phyloP scores from a whole-genome alignment of 83 land plant genomes.

The Picea abies region DNA sequence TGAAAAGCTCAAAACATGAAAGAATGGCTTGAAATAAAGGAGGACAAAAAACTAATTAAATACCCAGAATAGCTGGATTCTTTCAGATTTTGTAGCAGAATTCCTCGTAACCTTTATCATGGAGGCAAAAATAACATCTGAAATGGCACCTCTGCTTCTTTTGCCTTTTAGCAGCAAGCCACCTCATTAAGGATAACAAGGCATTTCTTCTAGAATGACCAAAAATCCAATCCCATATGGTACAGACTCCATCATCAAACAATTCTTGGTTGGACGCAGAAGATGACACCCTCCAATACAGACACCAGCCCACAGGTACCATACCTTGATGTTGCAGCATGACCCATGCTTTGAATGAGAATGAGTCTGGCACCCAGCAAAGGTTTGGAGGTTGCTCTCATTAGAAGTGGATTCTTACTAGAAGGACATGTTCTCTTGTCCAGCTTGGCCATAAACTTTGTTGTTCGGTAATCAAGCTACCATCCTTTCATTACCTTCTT shows the following conservation, averaged over 20 bases:
- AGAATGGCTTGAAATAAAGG: constrained; percentile 5
- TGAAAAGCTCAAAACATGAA: neutral
- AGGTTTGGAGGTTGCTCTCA: neutral
- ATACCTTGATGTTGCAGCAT: neutral
- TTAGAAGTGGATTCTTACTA: neutral
- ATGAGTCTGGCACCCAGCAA: neutral
- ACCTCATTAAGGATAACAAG: neutral
- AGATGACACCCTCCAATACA: neutral
- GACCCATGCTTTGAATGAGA: neutral
- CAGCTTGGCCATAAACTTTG: constrained; percentile 1
- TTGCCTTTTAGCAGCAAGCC: neutral
- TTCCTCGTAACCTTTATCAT: neutral
- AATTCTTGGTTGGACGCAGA: neutral
- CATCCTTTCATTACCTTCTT: neutral
- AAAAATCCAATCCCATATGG: neutral
- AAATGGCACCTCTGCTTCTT: neutral
- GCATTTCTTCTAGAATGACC: neutral
- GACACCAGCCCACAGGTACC: neutral
- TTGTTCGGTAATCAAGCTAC: neutral
- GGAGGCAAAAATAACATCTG: neutral
- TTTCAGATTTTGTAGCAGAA: neutral
- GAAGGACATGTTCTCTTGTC: neutral
- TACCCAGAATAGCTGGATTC: constrained; percentile 9
- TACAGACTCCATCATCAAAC: neutral
- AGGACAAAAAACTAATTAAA: constrained; percentile 1